Percentiles rank a stretch among this genome's conserved stretches.
phyloP scores from a whole-genome alignment of 805 yeast genomes.

The Kodamaea jinghongensis region DNA sequence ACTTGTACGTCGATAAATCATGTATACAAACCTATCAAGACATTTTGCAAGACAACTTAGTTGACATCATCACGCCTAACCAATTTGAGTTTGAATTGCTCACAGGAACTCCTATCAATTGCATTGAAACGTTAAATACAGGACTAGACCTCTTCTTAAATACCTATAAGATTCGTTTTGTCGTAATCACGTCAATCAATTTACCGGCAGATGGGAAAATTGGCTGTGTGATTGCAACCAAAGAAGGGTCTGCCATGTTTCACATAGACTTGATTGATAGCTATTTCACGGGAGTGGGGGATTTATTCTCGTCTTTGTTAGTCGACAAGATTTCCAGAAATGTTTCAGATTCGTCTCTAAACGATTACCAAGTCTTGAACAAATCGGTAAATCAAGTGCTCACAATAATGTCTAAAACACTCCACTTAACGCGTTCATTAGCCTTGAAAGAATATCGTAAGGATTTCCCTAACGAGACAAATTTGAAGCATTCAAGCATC shows the following conservation, averaged over 20 bases:
- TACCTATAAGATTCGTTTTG: constrained; percentile 49
- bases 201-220: neutral
- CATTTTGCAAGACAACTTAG: constrained; percentile 58
- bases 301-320: constrained; percentile 77
- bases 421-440: constrained; percentile 44
- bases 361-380: constrained; percentile 18
- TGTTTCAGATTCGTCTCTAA: constrained; percentile 8
- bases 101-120: constrained; percentile 43
- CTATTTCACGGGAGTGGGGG: constrained; percentile 95
- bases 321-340: constrained; percentile 54
- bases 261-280: constrained; percentile 64
- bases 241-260: constrained; percentile 24
- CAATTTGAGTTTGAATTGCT: constrained; percentile 84
- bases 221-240: constrained; percentile 7
- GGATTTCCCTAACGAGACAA: constrained; percentile 2
- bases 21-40: constrained; percentile 35
- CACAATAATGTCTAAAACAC: constrained; percentile 52
- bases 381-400: constrained; percentile 53
- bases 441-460: constrained; percentile 23
- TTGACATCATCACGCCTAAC: constrained; percentile 84
- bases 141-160: constrained; percentile 53
- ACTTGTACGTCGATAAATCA: constrained; percentile 55
- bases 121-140: constrained; percentile 33
- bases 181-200: constrained; percentile 64
- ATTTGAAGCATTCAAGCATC: constrained; percentile 23